Percentiles rank a stretch among this genome's conserved stretches.
phyloP scores from a whole-genome alignment of 768 basidiomycete genomes.

The Kwoniella europaea region DNA sequence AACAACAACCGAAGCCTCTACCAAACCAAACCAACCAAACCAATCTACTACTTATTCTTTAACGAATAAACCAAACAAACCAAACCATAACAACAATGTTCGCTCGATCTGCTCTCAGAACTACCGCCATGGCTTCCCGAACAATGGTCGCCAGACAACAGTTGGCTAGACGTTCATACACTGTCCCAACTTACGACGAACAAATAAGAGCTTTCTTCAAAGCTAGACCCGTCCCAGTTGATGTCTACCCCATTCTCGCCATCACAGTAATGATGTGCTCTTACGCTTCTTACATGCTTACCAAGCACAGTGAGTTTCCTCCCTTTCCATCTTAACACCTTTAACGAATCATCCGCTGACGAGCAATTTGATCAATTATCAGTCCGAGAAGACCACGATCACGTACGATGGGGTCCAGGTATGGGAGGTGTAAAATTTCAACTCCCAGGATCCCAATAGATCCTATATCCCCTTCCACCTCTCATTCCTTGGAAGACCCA shows the following conservation, averaged over 20 bases:
- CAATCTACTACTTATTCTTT: not conserved
- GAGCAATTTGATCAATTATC: not conserved
- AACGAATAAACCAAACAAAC: slow-evolving; percentile 1
- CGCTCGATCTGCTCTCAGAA: slow-evolving; percentile 23
- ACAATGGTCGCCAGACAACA: slow-evolving; percentile 14
- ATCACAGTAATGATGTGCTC: slow-evolving; percentile 37
- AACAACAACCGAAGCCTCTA: slow-evolving; percentile 5
- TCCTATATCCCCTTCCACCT: not conserved
- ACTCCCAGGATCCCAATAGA: slow-evolving; percentile 19
- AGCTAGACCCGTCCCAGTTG: slow-evolving; percentile 29
- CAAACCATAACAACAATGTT: slow-evolving; percentile 23
- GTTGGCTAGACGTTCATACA: slow-evolving; percentile 17
- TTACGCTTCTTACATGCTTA: slow-evolving; percentile 26
- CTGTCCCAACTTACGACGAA: slow-evolving; percentile 14
- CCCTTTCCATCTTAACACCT: no score
- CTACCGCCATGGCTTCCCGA: slow-evolving; percentile 12
- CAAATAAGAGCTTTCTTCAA: slow-evolving; percentile 27
- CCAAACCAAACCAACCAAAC: slow-evolving; percentile 16
- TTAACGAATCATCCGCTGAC: not conserved
- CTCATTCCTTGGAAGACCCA: slow-evolving; percentile 3
- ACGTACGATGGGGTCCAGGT: slow-evolving; percentile 29
- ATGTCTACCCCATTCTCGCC: slow-evolving; percentile 35
- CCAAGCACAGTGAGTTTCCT: slow-evolving; percentile 24
- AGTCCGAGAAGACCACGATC: slow-evolving; percentile 29
- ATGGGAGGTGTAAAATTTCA: slow-evolving; percentile 28